phyloP scores from a whole-genome alignment of 2,329 filamentous ascomycete species.

The Claviceps sp. region DNA sequence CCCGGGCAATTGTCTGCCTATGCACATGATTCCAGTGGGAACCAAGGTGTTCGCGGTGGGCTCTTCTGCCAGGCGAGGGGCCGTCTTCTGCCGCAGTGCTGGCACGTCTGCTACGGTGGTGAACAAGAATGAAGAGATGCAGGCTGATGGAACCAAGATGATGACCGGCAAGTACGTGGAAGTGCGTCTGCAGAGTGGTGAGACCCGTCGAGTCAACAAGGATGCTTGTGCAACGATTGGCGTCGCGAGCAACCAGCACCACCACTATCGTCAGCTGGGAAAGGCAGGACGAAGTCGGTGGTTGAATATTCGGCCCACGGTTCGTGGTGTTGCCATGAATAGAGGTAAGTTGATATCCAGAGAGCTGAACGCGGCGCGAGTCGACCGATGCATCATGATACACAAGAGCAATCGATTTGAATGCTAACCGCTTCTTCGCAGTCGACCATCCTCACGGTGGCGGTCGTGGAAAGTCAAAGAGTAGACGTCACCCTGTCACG shows the following conservation, averaged over 20 bases:
- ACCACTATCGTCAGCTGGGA: conserved; percentile 80
- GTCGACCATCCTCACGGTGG: conserved; percentile 96
- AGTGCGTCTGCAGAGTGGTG: conserved; percentile 81
- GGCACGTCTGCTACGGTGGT: conserved; percentile 84
- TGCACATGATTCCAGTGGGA: conserved; percentile 94
- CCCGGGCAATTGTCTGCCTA: conserved; percentile 84
- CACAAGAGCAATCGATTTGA: too few relatives aligned
- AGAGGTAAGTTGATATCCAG: conserved; percentile 44
- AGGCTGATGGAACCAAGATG: conserved; percentile 43
- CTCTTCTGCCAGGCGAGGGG: conserved; percentile 56
- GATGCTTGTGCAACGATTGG: conserved; percentile 93
- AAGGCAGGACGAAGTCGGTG: conserved; percentile 90
- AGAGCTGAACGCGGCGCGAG: background rate
- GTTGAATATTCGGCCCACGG: conserved; percentile 88
- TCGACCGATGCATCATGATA: background rate
- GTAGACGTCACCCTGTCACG: conserved; percentile 87
- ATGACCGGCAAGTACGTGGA: conserved; percentile 68
- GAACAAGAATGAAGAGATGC: conserved; percentile 70
- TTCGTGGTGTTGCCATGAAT: conserved; percentile 98
- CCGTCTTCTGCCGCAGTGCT: conserved; percentile 87
- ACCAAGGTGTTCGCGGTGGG: conserved; percentile 87
- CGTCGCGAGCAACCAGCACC: conserved; percentile 83
- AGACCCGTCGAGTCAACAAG: conserved; percentile 77
- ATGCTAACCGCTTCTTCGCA: conserved; percentile 17
- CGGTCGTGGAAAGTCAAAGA: conserved; percentile 98